Evolutionary conservation across 257 asterid species (phyloP).

Genomic region (Buddleja alternifolia): DNA sequence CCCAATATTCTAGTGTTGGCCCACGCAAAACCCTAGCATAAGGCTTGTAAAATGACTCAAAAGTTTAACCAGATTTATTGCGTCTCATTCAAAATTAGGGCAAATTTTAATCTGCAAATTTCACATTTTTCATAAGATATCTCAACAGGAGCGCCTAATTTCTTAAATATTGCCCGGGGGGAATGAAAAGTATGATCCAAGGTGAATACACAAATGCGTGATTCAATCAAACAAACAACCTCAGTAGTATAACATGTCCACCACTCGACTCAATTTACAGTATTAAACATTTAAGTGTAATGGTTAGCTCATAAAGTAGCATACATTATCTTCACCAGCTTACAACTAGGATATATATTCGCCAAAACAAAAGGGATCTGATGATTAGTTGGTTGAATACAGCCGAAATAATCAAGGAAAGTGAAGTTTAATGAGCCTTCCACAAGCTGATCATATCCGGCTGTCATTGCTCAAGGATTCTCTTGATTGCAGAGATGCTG

Average conservation of each 20-base stretch:
- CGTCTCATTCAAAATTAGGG: not conserved
- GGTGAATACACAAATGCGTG: not conserved
- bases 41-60: not conserved
- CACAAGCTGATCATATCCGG: not conserved
- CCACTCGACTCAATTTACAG: not conserved
- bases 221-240: not conserved
- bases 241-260: not conserved
- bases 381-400: no score
- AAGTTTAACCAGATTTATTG: not conserved
- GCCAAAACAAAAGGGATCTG: no score
- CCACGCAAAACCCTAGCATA: not conserved
- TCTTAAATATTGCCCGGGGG: not conserved
- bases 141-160: not conserved
- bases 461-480: not conserved
- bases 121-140: not conserved
- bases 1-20: not conserved
- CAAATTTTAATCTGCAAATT: not conserved
- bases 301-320: not conserved
- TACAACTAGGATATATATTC: no score
- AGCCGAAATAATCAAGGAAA: no score
- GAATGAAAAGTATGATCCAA: not conserved
- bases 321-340: not conserved
- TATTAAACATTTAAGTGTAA: not conserved
- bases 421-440: no score
- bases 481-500: no score